These are phyloP conservation scores for Diaporthe sp. DNA, from an alignment of 2,329 filamentous ascomycete genomes.

Conservation along the genomic window DNA sequence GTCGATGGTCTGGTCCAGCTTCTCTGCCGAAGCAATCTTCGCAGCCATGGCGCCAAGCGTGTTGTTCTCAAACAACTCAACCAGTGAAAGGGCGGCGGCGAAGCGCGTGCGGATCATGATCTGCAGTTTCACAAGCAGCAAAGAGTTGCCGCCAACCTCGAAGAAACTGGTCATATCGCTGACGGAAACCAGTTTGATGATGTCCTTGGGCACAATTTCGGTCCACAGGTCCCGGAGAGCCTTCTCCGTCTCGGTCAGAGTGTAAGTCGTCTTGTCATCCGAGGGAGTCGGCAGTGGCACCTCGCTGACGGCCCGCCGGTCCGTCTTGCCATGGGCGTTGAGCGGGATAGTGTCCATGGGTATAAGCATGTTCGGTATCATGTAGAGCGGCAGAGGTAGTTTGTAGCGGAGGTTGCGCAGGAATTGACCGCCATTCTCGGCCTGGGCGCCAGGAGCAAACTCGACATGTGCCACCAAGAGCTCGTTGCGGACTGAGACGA, in stretches of 20 bases:
- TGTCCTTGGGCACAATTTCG: slow-evolving; percentile 44
- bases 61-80: slow-evolving; percentile 54
- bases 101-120: slow-evolving; percentile 51
- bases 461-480: slow-evolving; percentile 34
- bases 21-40: slow-evolving; percentile 39
- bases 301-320: slow-evolving; percentile 47
- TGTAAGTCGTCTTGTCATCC: slow-evolving; percentile 4
- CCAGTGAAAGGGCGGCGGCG: slow-evolving; percentile 48
- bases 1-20: slow-evolving; percentile 13
- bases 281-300: slow-evolving; percentile 46
- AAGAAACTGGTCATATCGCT: slow-evolving; percentile 59
- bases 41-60: slow-evolving; percentile 57
- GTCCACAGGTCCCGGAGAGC: slow-evolving; percentile 40
- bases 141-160: slow-evolving; percentile 57
- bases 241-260: slow-evolving; percentile 12
- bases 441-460: background rate
- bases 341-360: slow-evolving; percentile 49
- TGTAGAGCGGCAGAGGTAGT: slow-evolving; percentile 52
- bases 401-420: slow-evolving; percentile 37
- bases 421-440: slow-evolving; percentile 25
- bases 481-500: slow-evolving; percentile 26
- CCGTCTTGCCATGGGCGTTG: slow-evolving; percentile 51
- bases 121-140: slow-evolving; percentile 56
- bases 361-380: slow-evolving; percentile 51
- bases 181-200: slow-evolving; percentile 37